Conservation (phyloP, 805 yeast species). For the Candida khao-thaluensis region DNA sequence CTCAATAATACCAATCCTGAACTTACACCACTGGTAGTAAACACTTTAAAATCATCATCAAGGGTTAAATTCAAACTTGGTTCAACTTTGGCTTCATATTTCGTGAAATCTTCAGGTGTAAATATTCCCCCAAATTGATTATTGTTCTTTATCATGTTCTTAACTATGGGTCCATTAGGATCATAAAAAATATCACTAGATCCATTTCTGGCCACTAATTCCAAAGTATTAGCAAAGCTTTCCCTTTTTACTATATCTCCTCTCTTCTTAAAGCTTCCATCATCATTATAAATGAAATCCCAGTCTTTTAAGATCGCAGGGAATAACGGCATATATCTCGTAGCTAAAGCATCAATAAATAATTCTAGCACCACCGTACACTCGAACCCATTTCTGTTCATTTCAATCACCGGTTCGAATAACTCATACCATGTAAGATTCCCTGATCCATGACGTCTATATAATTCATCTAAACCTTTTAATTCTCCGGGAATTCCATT, state of each 20-base stretch:
- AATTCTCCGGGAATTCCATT: slow-evolving; percentile 90
- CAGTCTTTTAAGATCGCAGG: slow-evolving; percentile 45
- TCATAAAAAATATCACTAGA: slow-evolving; percentile 78
- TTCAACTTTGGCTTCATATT: slow-evolving; percentile 53
- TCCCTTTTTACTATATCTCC: slow-evolving; percentile 68
- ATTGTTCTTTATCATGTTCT: slow-evolving; percentile 50
- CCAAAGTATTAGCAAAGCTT: slow-evolving; percentile 63
- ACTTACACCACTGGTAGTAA: slow-evolving; percentile 66
- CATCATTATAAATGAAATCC: slow-evolving; percentile 50
- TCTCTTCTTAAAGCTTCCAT: slow-evolving; percentile 30
- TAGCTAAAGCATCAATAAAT: slow-evolving; percentile 35
- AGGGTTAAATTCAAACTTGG: slow-evolving; percentile 37
- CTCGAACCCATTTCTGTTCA: slow-evolving; percentile 64
- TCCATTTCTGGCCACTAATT: slow-evolving; percentile 72
- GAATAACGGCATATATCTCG: slow-evolving; percentile 23
- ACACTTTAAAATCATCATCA: slow-evolving; percentile 23
- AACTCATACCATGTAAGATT: slow-evolving; percentile 68
- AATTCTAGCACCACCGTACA: slow-evolving; percentile 24
- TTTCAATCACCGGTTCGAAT: slow-evolving; percentile 68
- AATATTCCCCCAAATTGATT: slow-evolving; percentile 66
- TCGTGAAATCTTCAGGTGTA: slow-evolving; percentile 60
- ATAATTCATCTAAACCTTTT: slow-evolving; percentile 71
- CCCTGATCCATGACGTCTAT: slow-evolving; percentile 65
- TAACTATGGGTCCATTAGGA: slow-evolving; percentile 72
- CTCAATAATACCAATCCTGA: slow-evolving; percentile 80